Conservation (phyloP, 2,329 filamentous ascomycete species). For the Canariomyces notabilis region DNA sequence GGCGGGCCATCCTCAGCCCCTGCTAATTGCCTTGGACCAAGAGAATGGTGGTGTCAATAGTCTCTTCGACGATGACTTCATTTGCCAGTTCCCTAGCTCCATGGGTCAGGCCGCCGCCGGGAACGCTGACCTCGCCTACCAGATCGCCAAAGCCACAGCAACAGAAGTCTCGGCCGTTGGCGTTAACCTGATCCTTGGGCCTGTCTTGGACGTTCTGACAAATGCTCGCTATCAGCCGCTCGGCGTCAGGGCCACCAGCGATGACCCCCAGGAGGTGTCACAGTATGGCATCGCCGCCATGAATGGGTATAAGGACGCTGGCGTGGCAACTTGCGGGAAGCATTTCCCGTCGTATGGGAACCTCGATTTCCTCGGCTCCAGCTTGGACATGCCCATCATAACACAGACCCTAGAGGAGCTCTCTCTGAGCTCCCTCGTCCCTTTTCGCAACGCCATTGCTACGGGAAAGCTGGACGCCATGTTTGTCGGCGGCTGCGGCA, state of each 20-base stretch:
- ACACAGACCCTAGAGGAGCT: constrained; percentile 91
- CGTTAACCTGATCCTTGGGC: constrained; percentile 92
- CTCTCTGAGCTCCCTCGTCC: constrained; percentile 84
- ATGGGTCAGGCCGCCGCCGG: constrained; percentile 96
- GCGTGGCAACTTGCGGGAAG: constrained; percentile 84
- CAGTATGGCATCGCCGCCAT: constrained; percentile 87
- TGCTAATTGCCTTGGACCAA: constrained; percentile 89
- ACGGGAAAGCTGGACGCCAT: constrained; percentile 81
- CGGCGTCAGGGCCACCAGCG: constrained; percentile 82
- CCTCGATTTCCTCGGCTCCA: constrained; percentile 86
- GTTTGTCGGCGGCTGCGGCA: constrained; percentile 92
- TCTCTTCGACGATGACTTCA: constrained; percentile 90
- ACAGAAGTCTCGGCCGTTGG: constrained; percentile 89
- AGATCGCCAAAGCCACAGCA: constrained; percentile 87
- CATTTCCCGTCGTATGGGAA: constrained; percentile 97
- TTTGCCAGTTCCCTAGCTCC: constrained; percentile 92
- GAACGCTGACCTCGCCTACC: constrained; percentile 76
- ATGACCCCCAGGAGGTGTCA: constrained; percentile 92
- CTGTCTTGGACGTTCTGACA: constrained; percentile 87
- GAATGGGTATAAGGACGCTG: constrained; percentile 88
- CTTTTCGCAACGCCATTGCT: constrained; percentile 83
- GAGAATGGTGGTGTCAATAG: constrained; percentile 98
- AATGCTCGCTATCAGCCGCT: constrained; percentile 88
- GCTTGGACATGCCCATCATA: constrained; percentile 88
- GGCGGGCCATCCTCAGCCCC: constrained; percentile 81